Evolutionary conservation across 805 yeast genomes (phyloP), one percentile per base, ranked within the genome.

Genomic region (Isabelozyma rhagii): DNA sequence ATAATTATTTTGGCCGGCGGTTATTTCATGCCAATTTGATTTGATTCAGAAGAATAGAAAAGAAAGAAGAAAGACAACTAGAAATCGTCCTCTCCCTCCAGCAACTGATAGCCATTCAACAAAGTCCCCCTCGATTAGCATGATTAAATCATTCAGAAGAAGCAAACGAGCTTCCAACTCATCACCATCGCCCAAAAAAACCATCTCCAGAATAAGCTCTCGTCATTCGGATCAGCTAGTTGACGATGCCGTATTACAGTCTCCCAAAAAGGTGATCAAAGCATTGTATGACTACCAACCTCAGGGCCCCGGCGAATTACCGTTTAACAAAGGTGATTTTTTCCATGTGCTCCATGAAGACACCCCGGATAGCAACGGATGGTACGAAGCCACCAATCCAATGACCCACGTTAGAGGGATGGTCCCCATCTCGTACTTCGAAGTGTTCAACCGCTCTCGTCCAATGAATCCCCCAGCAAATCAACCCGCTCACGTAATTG

Each of bases 371-470:
- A 53, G 51, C 18, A 75, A 78, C 39, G 82, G 82, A 18, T 91
- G 96, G 92, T 89, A 83, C 60, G 91, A 89, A 60, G 97, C 96
- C 1, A 82, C 84, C 47, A 91, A 93, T 64, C 97, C 98, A 11
- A 80, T 87, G 44, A 82, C 87, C 34, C 82, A 85, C 57, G 70
- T 79, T 27, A 77, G 81, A 46, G 99, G 99, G 0, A 81, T 88
- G 80, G 98, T 94, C 1, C 98, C 98, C 4, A 83, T 83, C 41
- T 72, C 84, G 9, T 85, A 85, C 65, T 94, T 93, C 67, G 96
- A 91, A 69, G 85, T 83, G 14, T 83, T 92, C 57, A 83, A 81
- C 51, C 77, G 83, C 55, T 77, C 85, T 17, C 72, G 83, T 54
- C 77, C 81, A 25, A 41, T 51, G 15, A 53, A 63, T 38, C 39